Evolutionary conservation across 805 yeast species (phyloP), one percentile per base, ranked within the genome.

Genomic region (Pichia cephalocereana): DNA sequence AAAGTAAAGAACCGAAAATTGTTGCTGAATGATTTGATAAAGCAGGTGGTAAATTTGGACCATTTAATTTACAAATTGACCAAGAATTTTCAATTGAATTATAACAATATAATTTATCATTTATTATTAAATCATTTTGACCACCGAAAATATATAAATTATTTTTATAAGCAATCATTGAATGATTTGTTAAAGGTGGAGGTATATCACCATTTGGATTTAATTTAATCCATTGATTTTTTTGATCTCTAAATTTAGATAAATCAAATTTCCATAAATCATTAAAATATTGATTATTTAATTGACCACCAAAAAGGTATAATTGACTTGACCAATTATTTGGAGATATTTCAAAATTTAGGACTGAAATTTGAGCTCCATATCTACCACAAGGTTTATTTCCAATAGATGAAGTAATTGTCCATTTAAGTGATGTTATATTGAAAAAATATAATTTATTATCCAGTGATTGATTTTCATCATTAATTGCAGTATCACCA

Each of bases 221-320:
- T 19, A 88, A 72, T 57, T 76, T 71, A 56, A 83, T 85, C 99
- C 99, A 91, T 49, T 77, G 77, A 2, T 96, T 88, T 53, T 78
- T 79, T 17, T 95, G 85, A 54, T 84, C 79, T 58, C 95, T 79
- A 68, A 91, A 86, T 17, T 88, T 79, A 34, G 93, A 84, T 54
- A 91, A 72, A 64, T 93, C 97, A 66, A 88, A 93, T 51, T 79
- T 80, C 70, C 84, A 83, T 59, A 91, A 67, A 64, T 93, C 98
- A 63, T 83, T 82, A 66, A 86, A 90, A 56, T 76, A 77, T 17
- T 80, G 80, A 63, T 89, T 93, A 54, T 77, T 81, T 54, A 90
- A 76, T 65, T 91, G 97, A 49, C 99, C 99, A 49, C 99, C 99
- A 68, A 88, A 93, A 6, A 93, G 72, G 64, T 82, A 93, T 43